phyloP scores from a whole-genome alignment of 768 basidiomycete species.

The Rubroboletus pulcherrimus region DNA sequence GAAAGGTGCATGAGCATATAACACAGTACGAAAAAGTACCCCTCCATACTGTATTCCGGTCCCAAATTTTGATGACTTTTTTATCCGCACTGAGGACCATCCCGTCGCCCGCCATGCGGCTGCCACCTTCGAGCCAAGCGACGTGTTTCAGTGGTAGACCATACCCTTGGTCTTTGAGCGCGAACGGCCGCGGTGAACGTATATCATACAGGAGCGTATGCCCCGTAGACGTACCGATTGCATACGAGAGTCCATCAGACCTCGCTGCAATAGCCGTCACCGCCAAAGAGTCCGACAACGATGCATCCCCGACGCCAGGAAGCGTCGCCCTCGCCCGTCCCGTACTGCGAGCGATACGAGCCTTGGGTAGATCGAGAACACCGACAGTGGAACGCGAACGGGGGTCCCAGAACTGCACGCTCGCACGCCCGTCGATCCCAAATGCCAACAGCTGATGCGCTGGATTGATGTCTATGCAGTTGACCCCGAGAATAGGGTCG shows the following conservation, averaged over 20 bases:
- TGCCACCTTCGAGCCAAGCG: conserved; percentile 86
- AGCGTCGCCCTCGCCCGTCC: conserved; percentile 29
- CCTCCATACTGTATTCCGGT: conserved; percentile 66
- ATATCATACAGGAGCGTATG: conserved; percentile 95
- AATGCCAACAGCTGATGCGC: conserved; percentile 89
- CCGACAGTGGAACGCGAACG: conserved; percentile 78
- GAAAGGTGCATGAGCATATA: neutral
- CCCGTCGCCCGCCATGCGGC: conserved; percentile 79
- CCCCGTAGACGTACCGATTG: conserved; percentile 91
- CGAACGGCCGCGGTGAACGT: conserved; percentile 77
- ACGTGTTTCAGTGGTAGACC: conserved; percentile 85
- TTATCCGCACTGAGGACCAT: conserved; percentile 91
- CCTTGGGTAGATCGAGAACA: conserved; percentile 55
- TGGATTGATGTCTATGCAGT: conserved; percentile 88
- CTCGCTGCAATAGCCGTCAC: conserved; percentile 86
- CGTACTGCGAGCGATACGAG: conserved; percentile 45
- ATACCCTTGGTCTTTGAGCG: conserved; percentile 95
- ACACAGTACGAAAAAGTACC: neutral
- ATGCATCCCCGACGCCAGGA: conserved; percentile 34
- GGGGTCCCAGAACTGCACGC: conserved; percentile 96
- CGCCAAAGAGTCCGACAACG: conserved; percentile 34
- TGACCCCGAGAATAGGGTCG: conserved; percentile 75
- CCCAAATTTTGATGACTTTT: conserved; percentile 98
- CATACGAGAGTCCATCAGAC: conserved; percentile 87
- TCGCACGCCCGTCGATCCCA: conserved; percentile 81